Evolutionary conservation across 768 basidiomycete genomes (phyloP).

Genomic region (Auriculariales sp.): DNA sequence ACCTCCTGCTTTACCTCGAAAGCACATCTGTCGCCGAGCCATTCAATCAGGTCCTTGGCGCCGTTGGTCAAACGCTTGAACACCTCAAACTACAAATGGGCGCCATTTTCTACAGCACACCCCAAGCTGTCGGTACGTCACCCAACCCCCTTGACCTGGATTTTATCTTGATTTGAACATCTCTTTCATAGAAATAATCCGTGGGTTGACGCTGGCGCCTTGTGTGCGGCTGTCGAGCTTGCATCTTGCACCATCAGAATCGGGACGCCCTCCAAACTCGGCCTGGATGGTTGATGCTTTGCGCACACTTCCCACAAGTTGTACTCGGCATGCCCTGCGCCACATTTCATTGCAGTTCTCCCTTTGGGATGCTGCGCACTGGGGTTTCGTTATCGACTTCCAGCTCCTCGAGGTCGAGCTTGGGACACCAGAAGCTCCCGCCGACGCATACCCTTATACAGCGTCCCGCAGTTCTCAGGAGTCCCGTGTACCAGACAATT

Average conservation of each 20-base stretch:
- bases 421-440: neutral
- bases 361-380: neutral
- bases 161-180: too few relatives aligned
- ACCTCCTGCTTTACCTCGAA: neutral
- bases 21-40: neutral
- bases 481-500: too few relatives aligned
- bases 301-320: neutral
- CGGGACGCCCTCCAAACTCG: neutral
- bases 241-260: neutral
- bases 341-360: neutral
- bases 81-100: neutral
- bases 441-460: too few relatives aligned
- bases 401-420: neutral
- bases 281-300: neutral
- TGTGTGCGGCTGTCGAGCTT: neutral
- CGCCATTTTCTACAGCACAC: neutral
- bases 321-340: neutral
- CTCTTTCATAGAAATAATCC: neutral
- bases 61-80: neutral
- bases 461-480: too few relatives aligned
- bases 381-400: neutral
- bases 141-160: neutral
- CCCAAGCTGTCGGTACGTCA: neutral
- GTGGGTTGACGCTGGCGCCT: neutral
- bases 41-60: neutral